Conservation (phyloP, 2,329 filamentous ascomycete genomes). For the Boeremia exigua region DNA sequence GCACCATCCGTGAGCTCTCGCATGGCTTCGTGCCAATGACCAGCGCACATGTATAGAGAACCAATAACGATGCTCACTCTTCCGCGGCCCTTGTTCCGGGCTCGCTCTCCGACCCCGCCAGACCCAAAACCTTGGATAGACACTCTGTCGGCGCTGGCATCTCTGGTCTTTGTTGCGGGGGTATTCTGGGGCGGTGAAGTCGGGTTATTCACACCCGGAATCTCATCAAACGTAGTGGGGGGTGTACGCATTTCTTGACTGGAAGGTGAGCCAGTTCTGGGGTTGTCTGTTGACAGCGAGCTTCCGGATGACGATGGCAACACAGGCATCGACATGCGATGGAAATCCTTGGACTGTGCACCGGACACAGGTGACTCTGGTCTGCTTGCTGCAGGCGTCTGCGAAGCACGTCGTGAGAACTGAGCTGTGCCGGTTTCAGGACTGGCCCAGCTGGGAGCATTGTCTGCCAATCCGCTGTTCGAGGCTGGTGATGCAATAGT, state of each 20-base stretch:
- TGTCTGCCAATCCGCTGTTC: conserved; percentile 34
- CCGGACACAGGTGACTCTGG: conserved; percentile 43
- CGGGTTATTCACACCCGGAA: conserved; percentile 44
- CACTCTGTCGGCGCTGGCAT: conserved; percentile 65
- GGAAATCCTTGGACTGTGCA: conserved; percentile 62
- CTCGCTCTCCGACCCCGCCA: conserved; percentile 73
- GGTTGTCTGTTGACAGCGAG: conserved; percentile 32
- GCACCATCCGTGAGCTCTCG: conserved; percentile 83
- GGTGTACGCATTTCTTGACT: conserved; percentile 41
- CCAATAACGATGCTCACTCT: conserved; percentile 81
- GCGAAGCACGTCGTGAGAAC: conserved; percentile 41
- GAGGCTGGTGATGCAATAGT: conserved; percentile 65
- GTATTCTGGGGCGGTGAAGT: conserved; percentile 50
- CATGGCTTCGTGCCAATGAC: conserved; percentile 87
- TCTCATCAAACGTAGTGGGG: conserved; percentile 58
- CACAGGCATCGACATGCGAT: conserved; percentile 83
- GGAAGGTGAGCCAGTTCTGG: conserved; percentile 34
- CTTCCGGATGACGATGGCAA: conserved; percentile 52
- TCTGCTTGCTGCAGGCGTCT: conserved; percentile 32
- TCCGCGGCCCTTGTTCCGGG: conserved; percentile 80
- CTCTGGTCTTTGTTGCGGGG: conserved; percentile 54
- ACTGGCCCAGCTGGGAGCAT: conserved; percentile 38
- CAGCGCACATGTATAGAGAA: conserved; percentile 85
- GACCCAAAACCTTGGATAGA: conserved; percentile 70
- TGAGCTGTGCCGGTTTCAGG: conserved; percentile 32